A percentile compares a stretch with the other conserved stretches of the same genome.
These are phyloP conservation scores for Sporothrix variecibatus DNA, from an alignment of 2,329 filamentous ascomycete species.

Conservation along the genomic window DNA sequence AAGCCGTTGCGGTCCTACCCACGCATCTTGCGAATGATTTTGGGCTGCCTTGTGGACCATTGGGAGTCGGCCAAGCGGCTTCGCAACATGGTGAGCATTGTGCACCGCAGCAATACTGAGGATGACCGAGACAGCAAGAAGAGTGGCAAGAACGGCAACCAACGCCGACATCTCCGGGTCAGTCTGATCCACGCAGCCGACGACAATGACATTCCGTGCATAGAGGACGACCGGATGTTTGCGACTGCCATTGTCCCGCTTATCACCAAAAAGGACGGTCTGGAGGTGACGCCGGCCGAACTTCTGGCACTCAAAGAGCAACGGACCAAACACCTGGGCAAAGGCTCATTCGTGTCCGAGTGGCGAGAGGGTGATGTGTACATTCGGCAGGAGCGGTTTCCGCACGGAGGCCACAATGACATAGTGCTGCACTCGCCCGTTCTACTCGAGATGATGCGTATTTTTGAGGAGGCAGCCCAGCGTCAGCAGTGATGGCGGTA, in stretches of 20 bases:
- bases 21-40: slow-evolving; percentile 61
- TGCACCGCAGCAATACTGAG: slow-evolving; percentile 43
- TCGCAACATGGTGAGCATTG: slow-evolving; percentile 54
- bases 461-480: slow-evolving; percentile 52
- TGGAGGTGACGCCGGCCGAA: slow-evolving; percentile 44
- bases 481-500: background rate
- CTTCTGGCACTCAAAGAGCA: slow-evolving; percentile 44
- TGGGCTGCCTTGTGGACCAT: slow-evolving; percentile 69
- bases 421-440: slow-evolving; percentile 68
- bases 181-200: slow-evolving; percentile 78
- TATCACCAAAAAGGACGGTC: slow-evolving; percentile 27
- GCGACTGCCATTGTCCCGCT: slow-evolving; percentile 53
- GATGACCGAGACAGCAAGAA: background rate
- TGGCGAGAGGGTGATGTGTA: slow-evolving; percentile 50
- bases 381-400: slow-evolving; percentile 57
- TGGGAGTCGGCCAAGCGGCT: slow-evolving; percentile 76
- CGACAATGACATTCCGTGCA: slow-evolving; percentile 80
- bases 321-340: slow-evolving; percentile 46
- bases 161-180: slow-evolving; percentile 54
- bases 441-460: slow-evolving; percentile 63
- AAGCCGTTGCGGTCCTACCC: slow-evolving; percentile 71
- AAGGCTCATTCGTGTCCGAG: slow-evolving; percentile 52
- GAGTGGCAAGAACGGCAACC: background rate
- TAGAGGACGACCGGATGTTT: slow-evolving; percentile 67
- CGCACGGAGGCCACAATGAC: slow-evolving; percentile 67